phyloP scores from a whole-genome alignment of 768 basidiomycete genomes.

The Mycena galopus region DNA sequence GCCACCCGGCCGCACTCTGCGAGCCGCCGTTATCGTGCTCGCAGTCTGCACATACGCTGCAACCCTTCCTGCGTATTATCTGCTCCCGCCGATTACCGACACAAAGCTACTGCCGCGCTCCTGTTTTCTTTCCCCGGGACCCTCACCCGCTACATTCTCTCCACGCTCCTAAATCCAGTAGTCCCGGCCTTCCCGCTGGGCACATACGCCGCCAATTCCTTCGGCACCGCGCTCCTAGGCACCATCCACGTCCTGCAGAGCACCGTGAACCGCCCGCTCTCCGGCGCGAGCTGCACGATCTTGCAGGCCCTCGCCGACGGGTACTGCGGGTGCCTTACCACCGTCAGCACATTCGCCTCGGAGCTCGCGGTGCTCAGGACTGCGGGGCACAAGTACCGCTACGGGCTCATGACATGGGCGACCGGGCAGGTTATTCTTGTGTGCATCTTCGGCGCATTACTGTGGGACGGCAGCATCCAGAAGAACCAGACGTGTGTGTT shows the following conservation, averaged over 20 bases:
- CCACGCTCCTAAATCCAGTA: slow-evolving; percentile 80
- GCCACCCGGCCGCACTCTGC: slow-evolving; percentile 59
- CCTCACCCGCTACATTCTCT: slow-evolving; percentile 84
- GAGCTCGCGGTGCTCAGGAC: slow-evolving; percentile 73
- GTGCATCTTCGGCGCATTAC: slow-evolving; percentile 30
- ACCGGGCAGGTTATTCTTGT: slow-evolving; percentile 66
- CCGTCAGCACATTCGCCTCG: slow-evolving; percentile 92
- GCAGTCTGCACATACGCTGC: slow-evolving; percentile 80
- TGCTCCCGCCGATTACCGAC: slow-evolving; percentile 78
- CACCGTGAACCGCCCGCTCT: slow-evolving; percentile 52
- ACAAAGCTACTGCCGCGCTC: slow-evolving; percentile 87
- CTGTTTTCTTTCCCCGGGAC: slow-evolving; percentile 93
- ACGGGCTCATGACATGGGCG: slow-evolving; percentile 77
- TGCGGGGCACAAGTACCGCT: slow-evolving; percentile 72
- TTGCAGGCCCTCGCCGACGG: slow-evolving; percentile 90
- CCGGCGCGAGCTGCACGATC: slow-evolving; percentile 72
- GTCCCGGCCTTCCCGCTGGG: slow-evolving; percentile 78
- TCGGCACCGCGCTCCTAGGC: slow-evolving; percentile 90
- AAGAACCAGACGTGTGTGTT: slow-evolving; percentile 32
- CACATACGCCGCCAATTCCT: slow-evolving; percentile 79
- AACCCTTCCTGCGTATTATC: slow-evolving; percentile 75
- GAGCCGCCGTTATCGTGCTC: slow-evolving; percentile 64
- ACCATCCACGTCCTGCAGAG: slow-evolving; percentile 80
- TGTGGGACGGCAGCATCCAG: slow-evolving; percentile 30
- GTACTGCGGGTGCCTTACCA: slow-evolving; percentile 95